Evolutionary conservation across 1,139 yeast genomes (phyloP), one percentile per base, ranked within the genome.

Genomic region (Candida dubliniensis): DNA sequence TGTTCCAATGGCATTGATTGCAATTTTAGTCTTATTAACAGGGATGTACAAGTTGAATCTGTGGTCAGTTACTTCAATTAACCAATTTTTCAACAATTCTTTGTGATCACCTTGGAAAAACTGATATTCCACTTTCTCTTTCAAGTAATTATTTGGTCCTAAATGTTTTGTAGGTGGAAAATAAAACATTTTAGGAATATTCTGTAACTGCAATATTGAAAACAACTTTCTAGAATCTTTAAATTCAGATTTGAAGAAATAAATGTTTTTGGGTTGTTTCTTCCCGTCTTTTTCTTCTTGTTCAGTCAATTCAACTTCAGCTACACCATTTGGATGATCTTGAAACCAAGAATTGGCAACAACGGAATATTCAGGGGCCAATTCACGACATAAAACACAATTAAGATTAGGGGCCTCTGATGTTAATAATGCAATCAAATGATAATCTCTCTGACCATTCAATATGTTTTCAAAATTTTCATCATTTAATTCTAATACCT

Each of bases 201-300:
- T 82, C 55, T 80, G 79, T 55, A 93, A 69, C 34, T 77, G 71
- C 60, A 83, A 70, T 38, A 61, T 61, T 57, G 70, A 74, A 72
- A 85, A 89, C 53, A 75, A 74, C 45, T 69, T 70, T 51, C 74
- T 70, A 36, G 80, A 71, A 36, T 79, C 79, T 43, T 74, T 66
- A 57, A 87, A 83, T 58, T 91, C 96, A 8, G 96, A 81, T 44
- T 74, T 69, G 26, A 87, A 86, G 62, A 93, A 88, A 66, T 78
- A 82, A 32, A 91, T 66, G 52, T 71, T 67, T 50, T 60, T 60
- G 24, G 48, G 48, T n/a, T 53, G 52, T 3, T 37, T 26, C 15
- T 41, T 39, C 8, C 38, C 43, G 11, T 40, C 43, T 14, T 68
- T 69, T 18, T 51, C 59, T 41, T 57, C 64, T 29, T 69, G 69